Conservation (phyloP, 2,329 filamentous ascomycete genomes). For the Nemania diffusa region DNA sequence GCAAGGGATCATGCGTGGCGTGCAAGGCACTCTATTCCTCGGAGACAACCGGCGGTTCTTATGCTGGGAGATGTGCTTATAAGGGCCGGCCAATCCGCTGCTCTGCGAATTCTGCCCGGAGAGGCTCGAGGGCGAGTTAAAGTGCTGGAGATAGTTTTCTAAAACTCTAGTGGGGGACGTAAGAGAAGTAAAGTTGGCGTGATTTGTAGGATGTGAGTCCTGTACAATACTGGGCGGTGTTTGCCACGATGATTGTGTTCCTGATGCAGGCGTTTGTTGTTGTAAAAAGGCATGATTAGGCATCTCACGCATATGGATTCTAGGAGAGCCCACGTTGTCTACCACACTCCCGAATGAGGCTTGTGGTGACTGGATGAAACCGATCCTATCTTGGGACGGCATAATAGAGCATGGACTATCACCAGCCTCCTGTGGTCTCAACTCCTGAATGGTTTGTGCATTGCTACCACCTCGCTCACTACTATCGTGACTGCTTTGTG, state of each 20-base stretch:
- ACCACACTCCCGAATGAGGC: slow-evolving; percentile 59
- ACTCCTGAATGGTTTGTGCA: neutral
- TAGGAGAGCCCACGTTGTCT: slow-evolving; percentile 55
- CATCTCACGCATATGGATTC: slow-evolving; percentile 33
- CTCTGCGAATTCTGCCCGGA: slow-evolving; percentile 25
- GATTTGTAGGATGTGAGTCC: slow-evolving; percentile 63
- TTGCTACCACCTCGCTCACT: neutral
- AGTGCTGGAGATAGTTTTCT: slow-evolving; percentile 58
- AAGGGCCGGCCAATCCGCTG: slow-evolving; percentile 3
- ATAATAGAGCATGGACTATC: slow-evolving; percentile 18
- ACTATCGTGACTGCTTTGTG: neutral
- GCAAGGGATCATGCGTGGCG: slow-evolving; percentile 41
- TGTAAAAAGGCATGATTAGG: slow-evolving; percentile 11
- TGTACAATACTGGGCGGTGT: slow-evolving; percentile 62
- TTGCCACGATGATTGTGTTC: slow-evolving; percentile 53
- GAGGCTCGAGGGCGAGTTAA: slow-evolving; percentile 44
- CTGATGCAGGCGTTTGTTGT: slow-evolving; percentile 15
- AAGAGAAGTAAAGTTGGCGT: slow-evolving; percentile 47
- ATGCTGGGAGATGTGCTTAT: slow-evolving; percentile 12
- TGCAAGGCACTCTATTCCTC: slow-evolving; percentile 27
- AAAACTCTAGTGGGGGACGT: slow-evolving; percentile 63
- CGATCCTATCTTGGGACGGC: slow-evolving; percentile 27
- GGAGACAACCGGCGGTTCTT: neutral
- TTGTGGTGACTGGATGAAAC: slow-evolving; percentile 45
- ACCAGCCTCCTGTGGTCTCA: slow-evolving; percentile 12